These are phyloP conservation scores for Wickerhamiella parazyma DNA, from an alignment of 805 yeast genomes.

Conservation along the genomic window DNA sequence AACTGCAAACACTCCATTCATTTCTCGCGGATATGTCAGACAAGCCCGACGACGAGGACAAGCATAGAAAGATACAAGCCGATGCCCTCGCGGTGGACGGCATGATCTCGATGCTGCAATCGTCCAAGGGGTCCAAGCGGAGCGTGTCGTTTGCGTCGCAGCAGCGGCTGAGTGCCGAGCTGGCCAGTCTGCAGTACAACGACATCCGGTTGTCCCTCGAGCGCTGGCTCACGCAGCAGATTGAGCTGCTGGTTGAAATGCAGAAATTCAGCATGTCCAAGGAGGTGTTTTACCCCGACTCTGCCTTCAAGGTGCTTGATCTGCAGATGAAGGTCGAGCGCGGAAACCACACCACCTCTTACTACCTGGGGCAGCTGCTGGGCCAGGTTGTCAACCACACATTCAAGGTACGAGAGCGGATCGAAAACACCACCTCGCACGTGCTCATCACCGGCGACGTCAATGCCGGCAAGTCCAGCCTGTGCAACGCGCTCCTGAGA, in stretches of 20 bases:
- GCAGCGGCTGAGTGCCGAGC: conserved; percentile 36
- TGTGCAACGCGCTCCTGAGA: conserved; percentile 78
- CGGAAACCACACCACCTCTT: conserved; percentile 56
- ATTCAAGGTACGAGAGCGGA: conserved; percentile 57
- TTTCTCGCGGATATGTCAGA: conserved; percentile 19
- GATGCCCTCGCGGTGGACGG: conserved; percentile 22
- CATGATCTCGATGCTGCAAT: conserved; percentile 14
- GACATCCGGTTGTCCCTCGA: conserved; percentile 54
- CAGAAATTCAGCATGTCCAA: conserved; percentile 14
- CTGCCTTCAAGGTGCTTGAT: conserved; percentile 44
- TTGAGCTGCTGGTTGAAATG: conserved; percentile 21
- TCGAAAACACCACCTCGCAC: conserved; percentile 83
- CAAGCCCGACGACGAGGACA: background rate
- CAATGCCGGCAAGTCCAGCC: conserved; percentile 91
- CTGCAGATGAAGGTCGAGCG: conserved; percentile 35
- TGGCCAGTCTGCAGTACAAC: conserved; percentile 65
- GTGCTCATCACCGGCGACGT: conserved; percentile 95
- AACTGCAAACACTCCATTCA: conserved; percentile 91
- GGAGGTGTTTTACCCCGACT: conserved; percentile 9
- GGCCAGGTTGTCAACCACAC: conserved; percentile 54
- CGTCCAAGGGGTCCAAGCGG: conserved; percentile 15
- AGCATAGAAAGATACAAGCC: conserved; percentile 12
- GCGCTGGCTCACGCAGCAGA: conserved; percentile 27
- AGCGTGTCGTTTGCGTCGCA: conserved; percentile 22
- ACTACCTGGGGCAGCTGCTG: conserved; percentile 56